A percentile compares a stretch with the other conserved stretches of the same genome.
These are phyloP conservation scores for Lepiota brunneoincarnata DNA, from an alignment of 768 basidiomycete genomes.

Conservation along the genomic window DNA sequence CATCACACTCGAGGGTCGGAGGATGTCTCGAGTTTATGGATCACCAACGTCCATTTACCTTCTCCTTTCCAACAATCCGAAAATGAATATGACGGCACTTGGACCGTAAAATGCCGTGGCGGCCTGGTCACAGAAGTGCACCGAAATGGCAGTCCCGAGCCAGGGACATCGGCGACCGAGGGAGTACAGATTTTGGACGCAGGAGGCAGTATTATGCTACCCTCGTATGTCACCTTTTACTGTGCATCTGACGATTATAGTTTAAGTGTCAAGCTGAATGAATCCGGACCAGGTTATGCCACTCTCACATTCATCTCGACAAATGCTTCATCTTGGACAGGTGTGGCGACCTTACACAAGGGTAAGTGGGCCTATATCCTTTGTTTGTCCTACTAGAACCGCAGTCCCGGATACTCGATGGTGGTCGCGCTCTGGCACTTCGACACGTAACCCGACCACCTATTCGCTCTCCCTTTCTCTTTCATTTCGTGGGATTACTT, in stretches of 20 bases:
- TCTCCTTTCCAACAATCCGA: conserved; percentile 6
- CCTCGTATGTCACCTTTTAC: conserved; percentile 24
- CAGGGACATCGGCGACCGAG: conserved; percentile 1
- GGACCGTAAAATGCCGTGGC: conserved; percentile 20
- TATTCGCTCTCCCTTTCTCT: not conserved
- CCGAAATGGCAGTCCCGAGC: not conserved
- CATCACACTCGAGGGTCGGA: not conserved
- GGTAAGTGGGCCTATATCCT: conserved; percentile 34
- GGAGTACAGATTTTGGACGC: conserved; percentile 19
- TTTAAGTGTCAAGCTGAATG: conserved; percentile 8
- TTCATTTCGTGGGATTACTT: not conserved
- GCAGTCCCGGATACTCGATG: not conserved
- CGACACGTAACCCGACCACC: not conserved
- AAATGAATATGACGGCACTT: conserved; percentile 11
- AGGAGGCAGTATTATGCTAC: conserved; percentile 31
- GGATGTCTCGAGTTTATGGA: conserved; percentile 11
- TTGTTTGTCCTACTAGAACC: not conserved
- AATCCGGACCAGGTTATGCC: conserved; percentile 38
- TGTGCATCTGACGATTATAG: not conserved
- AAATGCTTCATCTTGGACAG: conserved; percentile 64
- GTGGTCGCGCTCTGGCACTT: not conserved
- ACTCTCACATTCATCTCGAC: conserved; percentile 66
- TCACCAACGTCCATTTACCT: conserved; percentile 17
- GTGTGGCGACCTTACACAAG: conserved; percentile 47
- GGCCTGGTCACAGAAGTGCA: conserved; percentile 18